These are phyloP conservation scores for Aspergillus niger DNA, from an alignment of 2,329 filamentous ascomycete species.

Conservation along the genomic window DNA sequence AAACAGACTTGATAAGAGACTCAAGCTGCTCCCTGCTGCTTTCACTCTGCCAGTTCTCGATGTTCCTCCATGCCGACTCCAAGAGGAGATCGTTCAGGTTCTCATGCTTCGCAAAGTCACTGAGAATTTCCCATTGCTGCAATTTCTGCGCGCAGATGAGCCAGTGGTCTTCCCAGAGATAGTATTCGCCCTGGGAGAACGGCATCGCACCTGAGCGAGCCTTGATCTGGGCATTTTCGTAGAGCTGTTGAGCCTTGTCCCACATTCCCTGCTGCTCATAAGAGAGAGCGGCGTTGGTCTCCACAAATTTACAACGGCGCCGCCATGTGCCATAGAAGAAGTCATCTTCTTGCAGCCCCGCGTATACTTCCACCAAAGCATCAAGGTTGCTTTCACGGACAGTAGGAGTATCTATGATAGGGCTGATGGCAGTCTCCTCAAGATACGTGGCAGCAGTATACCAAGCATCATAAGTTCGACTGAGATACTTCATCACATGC, in stretches of 20 bases:
- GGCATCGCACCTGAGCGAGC: constrained; percentile 93
- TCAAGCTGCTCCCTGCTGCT: constrained; percentile 89
- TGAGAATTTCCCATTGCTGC: constrained; percentile 97
- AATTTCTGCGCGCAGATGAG: constrained; percentile 95
- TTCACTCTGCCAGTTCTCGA: constrained; percentile 88
- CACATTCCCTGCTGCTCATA: constrained; percentile 99
- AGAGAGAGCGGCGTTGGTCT: constrained; percentile 94
- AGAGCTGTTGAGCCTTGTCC: constrained; percentile 97
- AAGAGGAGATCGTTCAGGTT: constrained; percentile 96
- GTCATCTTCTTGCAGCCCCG: constrained; percentile 88
- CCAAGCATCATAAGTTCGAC: constrained; percentile 94
- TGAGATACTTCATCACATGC: constrained; percentile 93
- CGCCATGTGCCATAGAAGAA: constrained; percentile 98
- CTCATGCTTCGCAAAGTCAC: constrained; percentile 97
- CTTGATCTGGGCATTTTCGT: constrained; percentile 95
- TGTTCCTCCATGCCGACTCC: constrained; percentile 92
- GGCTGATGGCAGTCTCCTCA: constrained; percentile 83
- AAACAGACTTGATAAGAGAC: constrained; percentile 91
- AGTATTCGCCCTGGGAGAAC: constrained; percentile 95
- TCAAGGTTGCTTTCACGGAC: constrained; percentile 94
- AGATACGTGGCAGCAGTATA: constrained; percentile 91
- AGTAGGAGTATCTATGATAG: constrained; percentile 77
- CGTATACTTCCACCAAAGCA: constrained; percentile 90
- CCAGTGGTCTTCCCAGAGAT: constrained; percentile 99
- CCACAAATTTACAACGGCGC: constrained; percentile 90